Base-by-base conservation (phyloP, 2,329 filamentous ascomycete species). In the Aspergillus sp. region DNA sequence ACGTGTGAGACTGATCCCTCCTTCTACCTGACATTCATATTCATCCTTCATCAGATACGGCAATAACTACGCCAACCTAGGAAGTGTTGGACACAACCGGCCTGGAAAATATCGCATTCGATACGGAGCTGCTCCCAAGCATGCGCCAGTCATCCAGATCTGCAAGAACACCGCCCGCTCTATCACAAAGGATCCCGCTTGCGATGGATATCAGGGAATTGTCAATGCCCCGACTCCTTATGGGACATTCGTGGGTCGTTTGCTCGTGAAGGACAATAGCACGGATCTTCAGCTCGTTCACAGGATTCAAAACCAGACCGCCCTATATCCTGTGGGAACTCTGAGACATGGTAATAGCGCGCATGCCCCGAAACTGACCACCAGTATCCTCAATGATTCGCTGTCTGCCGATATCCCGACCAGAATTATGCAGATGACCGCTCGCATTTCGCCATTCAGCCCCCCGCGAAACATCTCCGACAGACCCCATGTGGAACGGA, bases 31-130 rank as follows among this genome's bases (percentile, higher is more conserved):
- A 11, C 9, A 7, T 30, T 30, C 8, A 30, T 30, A 30, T 24
- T 43, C 7, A 43, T 20, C 8, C 17, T 11, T 13, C 36, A 40
- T 8, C 11, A 65, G 62, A 24, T 68, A 60, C 40, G 64, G 58
- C 19, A 60, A 68, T 43, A 67, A 68, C 55, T 60, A 62, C 50
- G 62, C 60, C 32, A 66, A 65, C 32, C 30, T 69, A 14, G 62
- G 65, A 7, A 58, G 45, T 43, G 45, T 60, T 1, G 10, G 51
- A 8, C 35, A 48, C 4, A 56, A 47, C 40, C 33, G 44, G 13
- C 49, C 61, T 5, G 64, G 65, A 17, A 60, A 59, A 44, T 66
- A 65, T 49, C 53, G 59, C 13, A 47, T 65, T 24, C 49, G 55
- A 14, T 58, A 44, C 32, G 24, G 4, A 3, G 16, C 7, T 8